Base-by-base conservation (phyloP, 345 rosid genomes). In the Turnera subulata region DNA sequence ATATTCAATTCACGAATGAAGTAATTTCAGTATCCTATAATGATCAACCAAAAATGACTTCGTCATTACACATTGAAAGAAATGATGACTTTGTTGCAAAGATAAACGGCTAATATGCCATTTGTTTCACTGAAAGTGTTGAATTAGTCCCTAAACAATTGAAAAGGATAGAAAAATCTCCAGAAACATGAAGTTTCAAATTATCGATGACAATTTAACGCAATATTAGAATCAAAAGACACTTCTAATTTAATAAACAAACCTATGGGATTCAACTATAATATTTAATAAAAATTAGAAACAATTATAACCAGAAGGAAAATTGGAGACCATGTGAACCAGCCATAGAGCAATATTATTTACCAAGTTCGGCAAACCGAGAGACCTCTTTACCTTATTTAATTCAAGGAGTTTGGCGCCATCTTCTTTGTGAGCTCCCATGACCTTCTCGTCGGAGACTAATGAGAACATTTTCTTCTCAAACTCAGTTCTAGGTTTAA, bases 381-480 rank as follows among this genome's bases (percentile, higher is more conserved):
- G 49, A 9, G 8, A 56, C 54, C 39, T 17, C 19, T 16, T 46
- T 73, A 78, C 97, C 93, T 86, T 82, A 58, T 86, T 92, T 63
- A 89, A 61, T 58, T 92, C 98, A 52, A 92, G 95, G 65, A 92
- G 89, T 67, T 68, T 79, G 42, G 91, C 73, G 22, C 97, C 97
- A 76, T 92, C 98, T 56, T 80, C 79, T 55, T 75, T 74, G 61
- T 92, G 88, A 65, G 98, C 95, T 71, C 83, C 91, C 64, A 54
- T 65, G 61, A 89, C 80, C 64, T 78, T 77, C 19, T 77, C 64
- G 54, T 82, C 88, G 58, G 72, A 40, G 43, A 87, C 84, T 53
- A 93, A 70, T 49, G 85, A 79, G 44, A 91, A 93, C 73, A 93
- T 89, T 79, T 79, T 80, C 78, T 79, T 93, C 88, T 93, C 97